Conservation (phyloP, 805 yeast genomes). For the Metschnikowia aberdeeniae region DNA sequence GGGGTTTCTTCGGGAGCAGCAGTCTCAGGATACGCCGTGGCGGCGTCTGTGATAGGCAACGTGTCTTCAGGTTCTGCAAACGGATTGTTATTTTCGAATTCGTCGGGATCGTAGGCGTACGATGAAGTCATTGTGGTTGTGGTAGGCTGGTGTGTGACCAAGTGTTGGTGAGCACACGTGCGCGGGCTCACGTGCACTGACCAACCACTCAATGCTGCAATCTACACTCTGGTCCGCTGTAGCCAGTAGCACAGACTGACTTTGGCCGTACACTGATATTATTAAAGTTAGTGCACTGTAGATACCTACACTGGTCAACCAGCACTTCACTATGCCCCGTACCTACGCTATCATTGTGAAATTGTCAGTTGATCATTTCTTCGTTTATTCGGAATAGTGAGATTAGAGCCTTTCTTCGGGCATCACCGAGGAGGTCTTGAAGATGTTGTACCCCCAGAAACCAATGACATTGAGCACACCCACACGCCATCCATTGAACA, state of each 20-base stretch:
- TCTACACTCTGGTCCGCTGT: no score
- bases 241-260: no score
- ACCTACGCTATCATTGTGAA: no score
- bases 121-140: constrained; percentile 35
- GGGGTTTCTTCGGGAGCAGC: not conserved
- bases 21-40: not conserved
- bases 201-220: no score
- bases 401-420: constrained; percentile 17
- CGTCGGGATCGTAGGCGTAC: constrained; percentile 45
- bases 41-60: not conserved
- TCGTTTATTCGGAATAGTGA: not conserved
- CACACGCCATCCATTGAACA: constrained; percentile 89
- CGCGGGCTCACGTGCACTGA: not conserved
- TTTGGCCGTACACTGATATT: no score
- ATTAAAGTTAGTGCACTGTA: no score
- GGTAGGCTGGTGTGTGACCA: not conserved
- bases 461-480: constrained; percentile 77
- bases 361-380: no score
- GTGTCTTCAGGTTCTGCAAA: constrained; percentile 31
- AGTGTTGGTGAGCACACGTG: constrained; percentile 4
- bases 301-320: no score
- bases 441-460: constrained; percentile 70
- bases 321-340: no score
- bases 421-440: constrained; percentile 41
- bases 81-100: constrained; percentile 42